Conservation (phyloP, 106 monocot species). For the Cymbidium sinense region DNA sequence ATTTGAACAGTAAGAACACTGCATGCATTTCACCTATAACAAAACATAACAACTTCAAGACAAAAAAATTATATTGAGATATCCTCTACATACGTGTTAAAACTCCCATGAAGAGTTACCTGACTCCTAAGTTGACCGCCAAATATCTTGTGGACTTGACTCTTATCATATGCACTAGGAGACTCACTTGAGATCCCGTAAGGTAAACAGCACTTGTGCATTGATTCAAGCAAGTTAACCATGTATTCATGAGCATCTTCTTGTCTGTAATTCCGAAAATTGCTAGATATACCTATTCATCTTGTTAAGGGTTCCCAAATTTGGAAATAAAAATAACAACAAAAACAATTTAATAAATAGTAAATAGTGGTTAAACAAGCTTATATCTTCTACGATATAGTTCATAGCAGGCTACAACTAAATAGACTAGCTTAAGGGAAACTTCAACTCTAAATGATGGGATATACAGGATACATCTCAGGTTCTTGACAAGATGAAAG, state of each 20-base stretch:
- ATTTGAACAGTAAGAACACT: slow-evolving; percentile 68
- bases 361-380: not conserved
- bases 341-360: not conserved
- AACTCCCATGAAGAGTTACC: slow-evolving; percentile 25
- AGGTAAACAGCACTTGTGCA: slow-evolving; percentile 98
- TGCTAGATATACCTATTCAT: slow-evolving; percentile 68
- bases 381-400: not conserved
- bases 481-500: slow-evolving; percentile 74
- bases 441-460: not conserved
- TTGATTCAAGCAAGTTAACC: slow-evolving; percentile 92
- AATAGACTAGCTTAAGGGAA: not conserved
- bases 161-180: slow-evolving; percentile 89
- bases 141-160: slow-evolving; percentile 96
- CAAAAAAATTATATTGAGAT: not conserved
- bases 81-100: not conserved
- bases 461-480: slow-evolving; percentile 58
- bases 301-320: not conserved
- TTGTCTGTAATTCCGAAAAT: slow-evolving; percentile 81
- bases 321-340: not conserved
- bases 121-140: slow-evolving; percentile 94
- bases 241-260: slow-evolving; percentile 99
- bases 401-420: not conserved
- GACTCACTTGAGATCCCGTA: slow-evolving; percentile 82
- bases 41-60: slow-evolving; percentile 1
- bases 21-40: slow-evolving; percentile 72